Percentiles rank a stretch among this genome's conserved stretches.
Conservation (phyloP, 2,329 filamentous ascomycete species). For the Sphaerostilbella broomeana region DNA sequence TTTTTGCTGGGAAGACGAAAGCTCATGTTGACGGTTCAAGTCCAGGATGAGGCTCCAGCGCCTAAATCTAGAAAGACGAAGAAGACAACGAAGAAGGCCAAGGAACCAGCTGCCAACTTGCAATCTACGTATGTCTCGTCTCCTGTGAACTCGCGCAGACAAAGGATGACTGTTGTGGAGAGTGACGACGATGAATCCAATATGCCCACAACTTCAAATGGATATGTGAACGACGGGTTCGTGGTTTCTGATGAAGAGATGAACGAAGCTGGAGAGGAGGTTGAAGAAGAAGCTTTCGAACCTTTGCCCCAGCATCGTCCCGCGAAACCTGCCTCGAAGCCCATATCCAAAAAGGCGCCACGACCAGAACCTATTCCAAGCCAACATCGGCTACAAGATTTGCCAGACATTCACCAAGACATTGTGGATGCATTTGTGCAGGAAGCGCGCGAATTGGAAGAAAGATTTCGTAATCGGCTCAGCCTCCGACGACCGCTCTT, state of each 20-base stretch:
- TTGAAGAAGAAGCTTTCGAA: constrained; percentile 42
- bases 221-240: constrained; percentile 46
- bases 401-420: constrained; percentile 55
- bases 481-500: constrained; percentile 56
- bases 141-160: constrained; percentile 35
- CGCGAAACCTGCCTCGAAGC: constrained; percentile 27
- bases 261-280: constrained; percentile 31
- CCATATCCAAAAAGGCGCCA: constrained; percentile 31
- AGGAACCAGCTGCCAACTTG: constrained; percentile 33
- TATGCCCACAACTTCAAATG: constrained; percentile 37
- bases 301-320: constrained; percentile 34
- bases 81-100: constrained; percentile 30
- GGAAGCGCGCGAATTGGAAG: constrained; percentile 54
- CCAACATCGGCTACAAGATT: constrained; percentile 45
- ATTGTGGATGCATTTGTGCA: constrained; percentile 59
- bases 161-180: constrained; percentile 20
- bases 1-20: constrained; percentile 41
- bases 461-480: constrained; percentile 54
- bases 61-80: constrained; percentile 28
- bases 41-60: constrained; percentile 25
- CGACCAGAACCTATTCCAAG: constrained; percentile 47
- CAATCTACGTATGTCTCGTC: constrained; percentile 47
- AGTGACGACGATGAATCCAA: constrained; percentile 30
- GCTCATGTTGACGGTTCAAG: constrained; percentile 39
- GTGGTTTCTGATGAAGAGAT: constrained; percentile 36